Evolutionary conservation across 192 early-diverging fungal species (phyloP), one percentile per base, ranked within the genome.

Genomic region (Umbelopsis vinacea): DNA sequence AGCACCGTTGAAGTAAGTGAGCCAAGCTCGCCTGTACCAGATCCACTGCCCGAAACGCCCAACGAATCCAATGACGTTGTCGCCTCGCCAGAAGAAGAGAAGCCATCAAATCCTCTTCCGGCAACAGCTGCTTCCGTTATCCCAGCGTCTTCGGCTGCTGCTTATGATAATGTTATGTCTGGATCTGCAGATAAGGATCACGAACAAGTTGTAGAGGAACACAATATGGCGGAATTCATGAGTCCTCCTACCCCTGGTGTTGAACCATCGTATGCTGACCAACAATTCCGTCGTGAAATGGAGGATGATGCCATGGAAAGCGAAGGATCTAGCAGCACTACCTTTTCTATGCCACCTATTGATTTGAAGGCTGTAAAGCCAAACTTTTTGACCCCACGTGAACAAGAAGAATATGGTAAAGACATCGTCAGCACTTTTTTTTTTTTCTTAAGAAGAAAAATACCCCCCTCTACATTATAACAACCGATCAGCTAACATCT

Each of bases 341-440:
- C 46, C 1, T 70, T 75, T 46, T 17, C 74, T 22, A 23, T 70
- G 38, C 22, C 26, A 23, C 29, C 63, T 21, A 71, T 75, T 19
- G 50, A 75, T 33, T 70, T 71, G 29, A 69, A 75, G 24, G 40
- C 53, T 52, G 71, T 78, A 11, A 69, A 66, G n/a, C 52, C 72
- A 23, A 81, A 81, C 70, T 47, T 63, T 26, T 43, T 81, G 10
- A 54, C 38, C 26, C 75, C 79, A 40, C 66, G 75, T 14, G 63
- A 81, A 46, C 79, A 81, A 69, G 79, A 76, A 46, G 47, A 52
- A 26, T 75, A 71, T 35, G 79, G 79, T 81, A 74, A 52, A 68
- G 52, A 5, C 10, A 52, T n/a, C 21, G 0, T 14, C 24, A 29
- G 29, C 29, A 29, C 3, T 29, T 29, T 29, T 29, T 29, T 29